Evolutionary conservation across 345 rosid species (phyloP).

Genomic region (Cardamine resedifolia): DNA sequence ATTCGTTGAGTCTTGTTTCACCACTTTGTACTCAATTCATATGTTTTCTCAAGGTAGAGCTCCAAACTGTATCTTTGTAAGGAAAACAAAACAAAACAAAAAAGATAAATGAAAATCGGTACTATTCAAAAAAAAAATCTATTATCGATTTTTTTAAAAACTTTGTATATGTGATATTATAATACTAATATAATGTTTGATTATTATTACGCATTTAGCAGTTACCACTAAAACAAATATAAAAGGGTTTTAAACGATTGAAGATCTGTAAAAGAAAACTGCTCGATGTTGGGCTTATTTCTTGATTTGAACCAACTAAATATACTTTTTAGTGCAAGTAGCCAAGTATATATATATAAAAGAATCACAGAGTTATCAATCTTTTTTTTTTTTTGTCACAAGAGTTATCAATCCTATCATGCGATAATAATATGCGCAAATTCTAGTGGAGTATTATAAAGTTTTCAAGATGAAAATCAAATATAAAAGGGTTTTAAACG

Average conservation of each 20-base stretch:
- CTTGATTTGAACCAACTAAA: neutral
- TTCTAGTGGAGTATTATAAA: neutral
- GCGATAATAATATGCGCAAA: neutral
- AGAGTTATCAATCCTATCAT: neutral
- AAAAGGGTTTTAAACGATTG: too few species aligned
- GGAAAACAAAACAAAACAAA: too few species aligned
- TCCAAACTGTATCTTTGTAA: too few species aligned
- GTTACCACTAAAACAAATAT: neutral
- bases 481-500: neutral
- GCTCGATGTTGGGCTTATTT: neutral
- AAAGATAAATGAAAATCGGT: too few species aligned
- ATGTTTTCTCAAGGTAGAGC: too few species aligned
- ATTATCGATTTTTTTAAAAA: neutral
- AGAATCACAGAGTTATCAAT: neutral
- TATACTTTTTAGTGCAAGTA: neutral
- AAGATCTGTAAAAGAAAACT: neutral
- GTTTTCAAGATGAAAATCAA: neutral
- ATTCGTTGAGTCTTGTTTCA: too few species aligned
- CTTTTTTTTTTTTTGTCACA: too few species aligned
- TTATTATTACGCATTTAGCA: neutral
- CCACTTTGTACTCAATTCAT: too few species aligned
- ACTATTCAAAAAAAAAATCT: too few species aligned
- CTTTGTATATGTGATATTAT: neutral
- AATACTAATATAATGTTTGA: too few species aligned
- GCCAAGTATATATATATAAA: neutral